These are phyloP conservation scores for Penicillium hesseltinei DNA, from an alignment of 2,329 filamentous ascomycete species.

Conservation along the genomic window DNA sequence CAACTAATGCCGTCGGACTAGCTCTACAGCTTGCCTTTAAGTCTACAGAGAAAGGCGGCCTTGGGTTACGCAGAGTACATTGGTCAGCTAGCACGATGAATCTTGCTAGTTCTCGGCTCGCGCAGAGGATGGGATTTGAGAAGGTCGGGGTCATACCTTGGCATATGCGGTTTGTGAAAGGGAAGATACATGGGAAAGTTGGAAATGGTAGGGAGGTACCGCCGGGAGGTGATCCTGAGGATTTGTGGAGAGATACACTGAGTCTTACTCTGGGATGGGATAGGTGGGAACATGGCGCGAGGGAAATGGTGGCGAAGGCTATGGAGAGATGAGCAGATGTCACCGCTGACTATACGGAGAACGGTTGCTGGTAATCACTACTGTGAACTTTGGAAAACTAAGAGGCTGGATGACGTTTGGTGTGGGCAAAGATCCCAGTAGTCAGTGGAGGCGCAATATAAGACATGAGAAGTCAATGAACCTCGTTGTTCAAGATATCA, in stretches of 20 bases:
- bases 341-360: background rate
- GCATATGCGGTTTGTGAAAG: conserved; percentile 20
- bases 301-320: background rate
- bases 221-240: conserved; percentile 13
- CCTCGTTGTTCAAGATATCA: too few species aligned
- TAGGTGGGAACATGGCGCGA: conserved; percentile 9
- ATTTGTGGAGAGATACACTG: conserved; percentile 22
- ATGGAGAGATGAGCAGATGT: background rate
- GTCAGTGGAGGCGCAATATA: too few species aligned
- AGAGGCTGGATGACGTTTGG: too few species aligned
- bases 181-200: conserved; percentile 12
- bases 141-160: conserved; percentile 13
- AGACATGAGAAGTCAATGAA: too few species aligned
- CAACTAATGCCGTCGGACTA: conserved; percentile 15
- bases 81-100: conserved; percentile 19
- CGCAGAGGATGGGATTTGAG: conserved; percentile 22
- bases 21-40: conserved; percentile 12
- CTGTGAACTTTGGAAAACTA: too few species aligned
- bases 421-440: background rate
- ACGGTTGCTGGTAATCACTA: background rate
- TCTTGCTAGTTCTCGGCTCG: conserved; percentile 14
- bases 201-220: conserved; percentile 17
- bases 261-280: conserved; percentile 17
- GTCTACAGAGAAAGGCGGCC: conserved; percentile 1
- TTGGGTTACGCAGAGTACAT: conserved; percentile 16